Conservation (phyloP, 176 grass and related monocot genomes). For the Secale cereale region DNA sequence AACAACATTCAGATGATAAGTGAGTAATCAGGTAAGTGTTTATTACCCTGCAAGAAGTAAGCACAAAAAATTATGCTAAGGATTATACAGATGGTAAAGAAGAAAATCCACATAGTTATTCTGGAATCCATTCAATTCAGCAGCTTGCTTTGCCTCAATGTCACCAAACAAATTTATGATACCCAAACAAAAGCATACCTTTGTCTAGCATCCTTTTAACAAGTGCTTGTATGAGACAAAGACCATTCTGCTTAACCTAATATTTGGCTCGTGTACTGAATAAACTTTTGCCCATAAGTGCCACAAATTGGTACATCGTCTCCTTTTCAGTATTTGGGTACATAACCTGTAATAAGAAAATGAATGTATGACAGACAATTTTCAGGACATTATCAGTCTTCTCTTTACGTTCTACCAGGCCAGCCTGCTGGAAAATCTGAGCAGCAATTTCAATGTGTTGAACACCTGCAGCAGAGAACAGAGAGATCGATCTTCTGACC, state of each 20-base stretch:
- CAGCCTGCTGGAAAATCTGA: too few species aligned
- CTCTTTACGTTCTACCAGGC: too few species aligned
- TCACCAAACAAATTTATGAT: slow-evolving; percentile 59
- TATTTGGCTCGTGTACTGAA: too few species aligned
- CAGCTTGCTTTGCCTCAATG: slow-evolving; percentile 35
- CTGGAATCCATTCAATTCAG: slow-evolving; percentile 52
- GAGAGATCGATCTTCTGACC: too few species aligned
- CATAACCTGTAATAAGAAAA: too few species aligned
- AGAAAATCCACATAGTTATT: slow-evolving; percentile 38
- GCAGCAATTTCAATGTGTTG: too few species aligned
- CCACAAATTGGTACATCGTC: too few species aligned
- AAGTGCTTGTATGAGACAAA: slow-evolving; percentile 38
- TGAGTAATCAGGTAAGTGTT: neutral
- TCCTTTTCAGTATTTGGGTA: too few species aligned
- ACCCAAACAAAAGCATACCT: slow-evolving; percentile 63
- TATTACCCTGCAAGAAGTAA: neutral
- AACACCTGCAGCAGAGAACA: too few species aligned
- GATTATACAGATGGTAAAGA: neutral
- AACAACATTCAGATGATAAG: slow-evolving; percentile 21
- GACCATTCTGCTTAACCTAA: slow-evolving; percentile 41
- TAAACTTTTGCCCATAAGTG: too few species aligned
- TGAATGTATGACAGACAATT: too few species aligned
- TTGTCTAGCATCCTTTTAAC: slow-evolving; percentile 76
- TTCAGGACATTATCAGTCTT: too few species aligned
- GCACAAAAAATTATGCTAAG: neutral